Base-by-base conservation (phyloP, 2,329 filamentous ascomycete species). In the Curvularia eragrostidis region DNA sequence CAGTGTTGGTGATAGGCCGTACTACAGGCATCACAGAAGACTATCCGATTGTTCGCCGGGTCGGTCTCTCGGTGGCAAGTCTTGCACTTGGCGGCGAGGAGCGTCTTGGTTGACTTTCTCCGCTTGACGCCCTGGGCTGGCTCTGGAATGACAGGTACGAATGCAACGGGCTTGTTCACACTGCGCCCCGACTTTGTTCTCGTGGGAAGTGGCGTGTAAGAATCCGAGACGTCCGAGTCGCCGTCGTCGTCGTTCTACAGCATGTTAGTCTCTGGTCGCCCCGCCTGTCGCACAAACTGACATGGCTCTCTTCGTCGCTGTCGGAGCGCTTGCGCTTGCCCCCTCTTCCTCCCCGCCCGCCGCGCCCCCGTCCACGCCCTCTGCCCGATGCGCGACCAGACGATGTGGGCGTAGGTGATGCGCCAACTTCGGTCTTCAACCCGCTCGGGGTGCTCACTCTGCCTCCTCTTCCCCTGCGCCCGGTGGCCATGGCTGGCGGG, bases 1-100 rank as follows among this genome's bases (percentile, higher is more conserved):
- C 91, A 96, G 68, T 87, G 86, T 73, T 93, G 90, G 75, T 96
- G 91, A 85, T 91, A 96, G 41, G 88, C 86, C 28, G 83, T 82
- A 72, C 91, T 91, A 79, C 91, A 96, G 15, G 87, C 87, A 76
- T 94, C 90, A 78, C 91, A 96, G 75, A 93, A 92, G 2, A 95
- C 91, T 72, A 96, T 93, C 77, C 88, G 85, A 77, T 95, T 95
- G 65, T 81, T 86, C n/a, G 81, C 75, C 3, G 89, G 88, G 68
- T 89, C 91, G 63, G 89, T 85, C 9, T 89, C 87, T 63, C 91
- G 83, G 52, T 87, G 84, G 77, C 91, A 96, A 62, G 85, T 83
- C 66, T 87, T 88, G 79, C 91, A 95, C 30, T 90, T 82, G 13
- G 85, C 60, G 75, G 75, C 78, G 76, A 85, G 63, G 76, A 80